Conservation (phyloP, 768 basidiomycete genomes). For the Tricholoma terreum region DNA sequence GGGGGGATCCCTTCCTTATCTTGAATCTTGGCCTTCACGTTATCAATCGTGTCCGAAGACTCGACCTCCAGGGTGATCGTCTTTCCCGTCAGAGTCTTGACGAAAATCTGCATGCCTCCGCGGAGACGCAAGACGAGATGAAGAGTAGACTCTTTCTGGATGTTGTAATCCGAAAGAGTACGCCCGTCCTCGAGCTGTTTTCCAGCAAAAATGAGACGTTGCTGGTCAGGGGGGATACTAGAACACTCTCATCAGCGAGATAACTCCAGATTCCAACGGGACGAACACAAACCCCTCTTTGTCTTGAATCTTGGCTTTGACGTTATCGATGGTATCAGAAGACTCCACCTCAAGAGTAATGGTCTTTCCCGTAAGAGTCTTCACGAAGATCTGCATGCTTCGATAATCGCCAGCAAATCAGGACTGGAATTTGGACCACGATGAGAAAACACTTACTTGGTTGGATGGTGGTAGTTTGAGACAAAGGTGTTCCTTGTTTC, state of each 20-base stretch:
- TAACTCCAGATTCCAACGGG: too few species aligned
- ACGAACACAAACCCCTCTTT: slow-evolving; percentile 22
- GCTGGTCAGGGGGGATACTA: slow-evolving; percentile 18
- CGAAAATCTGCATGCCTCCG: slow-evolving; percentile 44
- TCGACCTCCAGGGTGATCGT: slow-evolving; percentile 35
- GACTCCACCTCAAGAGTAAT: slow-evolving; percentile 21
- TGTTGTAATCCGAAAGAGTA: slow-evolving; percentile 19
- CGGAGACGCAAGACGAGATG: slow-evolving; percentile 34
- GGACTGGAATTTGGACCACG: too few species aligned
- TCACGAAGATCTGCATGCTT: slow-evolving; percentile 27
- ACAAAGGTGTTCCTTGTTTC: slow-evolving; percentile 1
- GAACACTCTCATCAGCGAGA: background rate
- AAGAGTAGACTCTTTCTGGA: slow-evolving; percentile 22
- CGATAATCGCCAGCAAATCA: too few species aligned
- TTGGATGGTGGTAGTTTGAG: slow-evolving; percentile 10
- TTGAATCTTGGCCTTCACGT: slow-evolving; percentile 22
- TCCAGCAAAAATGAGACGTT: slow-evolving; percentile 19
- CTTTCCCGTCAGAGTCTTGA: slow-evolving; percentile 55
- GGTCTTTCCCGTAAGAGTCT: slow-evolving; percentile 28
- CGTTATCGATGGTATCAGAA: slow-evolving; percentile 20
- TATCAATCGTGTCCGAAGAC: slow-evolving; percentile 21
- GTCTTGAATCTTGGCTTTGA: slow-evolving; percentile 24
- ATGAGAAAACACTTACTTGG: background rate
- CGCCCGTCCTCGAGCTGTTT: slow-evolving; percentile 21
- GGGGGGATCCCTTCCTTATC: slow-evolving; percentile 22